Base-by-base conservation (phyloP, 371 early-diverging fungal genomes). In the Entomophthora muscae region DNA sequence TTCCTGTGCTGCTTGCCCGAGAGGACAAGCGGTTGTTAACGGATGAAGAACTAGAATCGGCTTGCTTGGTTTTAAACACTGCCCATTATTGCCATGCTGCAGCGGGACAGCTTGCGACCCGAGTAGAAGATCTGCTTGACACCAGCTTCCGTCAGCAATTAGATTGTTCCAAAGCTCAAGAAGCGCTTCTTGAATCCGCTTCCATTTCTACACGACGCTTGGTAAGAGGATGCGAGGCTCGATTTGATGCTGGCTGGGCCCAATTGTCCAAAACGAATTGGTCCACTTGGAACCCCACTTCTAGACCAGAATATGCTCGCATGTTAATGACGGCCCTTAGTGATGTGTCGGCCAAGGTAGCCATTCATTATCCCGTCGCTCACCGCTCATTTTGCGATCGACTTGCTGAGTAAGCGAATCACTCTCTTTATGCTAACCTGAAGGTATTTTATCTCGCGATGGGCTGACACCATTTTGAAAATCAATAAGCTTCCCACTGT, bases 361-460 rank as follows among this genome's bases (percentile, higher is more conserved):
- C 27, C 12, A 17, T 28, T 13, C 7, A 57, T 1, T 57, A 57
- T 26, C 22, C 57, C 24, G 31, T 21, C 31, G 27, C 27, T 26
- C 31, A 22, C 1, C 57, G 22, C 31, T 21, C 28, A 3, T 57
- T 57, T 26, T 57, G 57, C 7, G 22, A 57, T 57, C 28, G 28
- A 26, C 31, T 57, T 57, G 57, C 29, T 57, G 5, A 57, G 28
- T 57, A 57, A 57, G 27, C 31, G n/a, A 51, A 51, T 17, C n/a
- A n/a, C n/a, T n/a, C n/a, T n/a, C n/a, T n/a, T n/a, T n/a, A n/a
- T n/a, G n/a, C n/a, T n/a, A n/a, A n/a, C n/a, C n/a, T n/a, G n/a
- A 29, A 57, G 22, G 26, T 0, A 5, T 26, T 57, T 57, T 57
- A 28, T 57, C 3, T 29, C 31, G 21, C 27, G 31, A 26, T 57